Base-by-base conservation (phyloP, 257 asterid genomes). In the Solanum clarkiae region DNA sequence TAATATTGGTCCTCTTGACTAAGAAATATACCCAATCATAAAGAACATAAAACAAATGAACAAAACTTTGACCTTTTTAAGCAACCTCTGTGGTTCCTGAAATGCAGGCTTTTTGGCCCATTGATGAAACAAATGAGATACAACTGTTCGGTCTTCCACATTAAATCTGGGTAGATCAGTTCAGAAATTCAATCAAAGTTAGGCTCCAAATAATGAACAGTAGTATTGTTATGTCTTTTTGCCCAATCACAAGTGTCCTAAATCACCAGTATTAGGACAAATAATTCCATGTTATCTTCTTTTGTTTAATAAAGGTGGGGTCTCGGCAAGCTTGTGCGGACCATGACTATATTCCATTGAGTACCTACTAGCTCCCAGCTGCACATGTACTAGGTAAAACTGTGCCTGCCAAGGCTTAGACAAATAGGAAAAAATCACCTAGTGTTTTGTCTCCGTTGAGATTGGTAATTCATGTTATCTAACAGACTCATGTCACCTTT, bases 61-160 rank as follows among this genome's bases (percentile, higher is more conserved):
- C 86, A 60, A 69, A 69, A 56, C 56, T 68, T 53, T 89, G 80
- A 93, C 99, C 97, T 96, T 96, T 90, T 82, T 92, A 85, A 96
- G 97, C 84, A 96, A 88, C 91, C 99, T 93, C 92, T 92, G 94
- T 69, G 98, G 97, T 79, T 96, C 97, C 84, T 91, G 95, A 91
- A 96, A 96, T 86, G 99, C 99, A 56, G 99, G 93, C 83, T 92
- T 96, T 88, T 93, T 96, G 40, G 98, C 99, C 99, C 99, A 96
- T 84, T 95, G 90, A 90, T 92, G 98, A 89, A 96, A 96, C 84
- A 96, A 80, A 90, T 91, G 99, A 65, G 99, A 96, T 83, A 96
- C 93, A 26, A 91, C 92, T 70, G 94, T 93, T 86, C 98, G 91
- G 84, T 91, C 90, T 84, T 96, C 98, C 55, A 90, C 84, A 79